These are phyloP conservation scores for Cryptococcus neoformans DNA, from an alignment of 1,284 basidiomycete genomes.

Conservation along the genomic window DNA sequence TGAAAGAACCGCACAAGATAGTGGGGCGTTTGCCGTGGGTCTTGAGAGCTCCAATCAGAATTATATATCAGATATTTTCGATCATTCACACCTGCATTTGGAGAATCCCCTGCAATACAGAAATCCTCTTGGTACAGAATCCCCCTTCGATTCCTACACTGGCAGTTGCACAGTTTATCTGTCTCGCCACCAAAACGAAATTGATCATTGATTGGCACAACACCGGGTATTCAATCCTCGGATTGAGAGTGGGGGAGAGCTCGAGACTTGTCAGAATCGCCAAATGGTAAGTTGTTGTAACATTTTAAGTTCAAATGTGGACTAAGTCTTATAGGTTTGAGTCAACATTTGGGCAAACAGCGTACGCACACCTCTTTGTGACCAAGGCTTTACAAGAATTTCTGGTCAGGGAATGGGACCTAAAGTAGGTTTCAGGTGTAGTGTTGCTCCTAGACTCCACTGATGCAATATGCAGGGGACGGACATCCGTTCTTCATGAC, in stretches of 20 bases:
- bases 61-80: conserved; percentile 63
- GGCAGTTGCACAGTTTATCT: conserved; percentile 73
- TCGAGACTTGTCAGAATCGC: conserved; percentile 73
- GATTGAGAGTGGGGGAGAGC: conserved; percentile 66
- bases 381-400: conserved; percentile 79
- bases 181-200: conserved; percentile 65
- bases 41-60: conserved; percentile 74
- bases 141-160: conserved; percentile 96
- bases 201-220: conserved; percentile 99
- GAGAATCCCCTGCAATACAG: conserved; percentile 65
- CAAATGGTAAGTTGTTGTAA: conserved; percentile 56
- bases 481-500: conserved; percentile 76
- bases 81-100: conserved; percentile 61
- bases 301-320: not conserved
- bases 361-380: conserved; percentile 91
- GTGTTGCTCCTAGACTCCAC: not conserved
- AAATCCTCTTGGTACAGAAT: conserved; percentile 92
- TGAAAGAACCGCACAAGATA: conserved; percentile 62
- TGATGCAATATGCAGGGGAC: conserved; percentile 57
- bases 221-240: conserved; percentile 89
- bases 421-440: conserved; percentile 59
- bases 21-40: conserved; percentile 65
- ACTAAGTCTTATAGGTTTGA: conserved; percentile 64
- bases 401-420: conserved; percentile 69
- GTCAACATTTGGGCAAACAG: conserved; percentile 66